Evolutionary conservation across 768 basidiomycete genomes (phyloP), one percentile per base, ranked within the genome.

Genomic region (Boletus huronensis): DNA sequence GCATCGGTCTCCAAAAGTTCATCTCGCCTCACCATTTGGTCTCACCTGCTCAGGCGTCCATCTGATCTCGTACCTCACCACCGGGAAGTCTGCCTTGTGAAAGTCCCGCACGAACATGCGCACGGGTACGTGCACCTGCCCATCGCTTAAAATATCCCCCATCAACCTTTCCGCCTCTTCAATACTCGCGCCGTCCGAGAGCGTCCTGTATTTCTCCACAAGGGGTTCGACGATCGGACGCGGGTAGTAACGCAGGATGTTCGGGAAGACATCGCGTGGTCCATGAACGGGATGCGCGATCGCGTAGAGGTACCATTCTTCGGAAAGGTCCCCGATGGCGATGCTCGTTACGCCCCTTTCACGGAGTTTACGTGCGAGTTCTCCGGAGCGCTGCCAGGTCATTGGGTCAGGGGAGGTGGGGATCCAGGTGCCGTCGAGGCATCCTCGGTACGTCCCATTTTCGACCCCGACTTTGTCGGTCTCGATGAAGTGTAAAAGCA

Each of bases 231-330:
- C 78, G 34, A 84, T 67, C 10, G 77, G 72, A 14, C 54, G 64
- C 2, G 81, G 77, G 65, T 83, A 88, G 64, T 86, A 90, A 52
- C 87, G 70, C 61, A 76, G 69, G 45, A 90, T 61, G 59, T 87
- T 87, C 9, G 74, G 73, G 26, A 77, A 63, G 10, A 89, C 73
- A 57, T 90, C 88, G 23, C 58, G 58, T 21, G 75, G 69, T 9
- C 73, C 68, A 11, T 65, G 48, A 45, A 88, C 78, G 0, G 82
- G 80, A 64, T 88, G 82, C 5, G 86, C 81, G 59, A 89, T 83
- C 14, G 85, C 80, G 60, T 89, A 90, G 48, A 89, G 76, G 65
- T 82, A 87, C 87, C 88, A 90, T 66, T 90, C 88, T 60, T 90
- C 86, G 16, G 73, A 76, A 47, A 88, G 75, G 51, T 88, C 84